These are phyloP conservation scores for Meyerozyma smithsonii DNA, from an alignment of 1,139 yeast genomes.

Conservation along the genomic window DNA sequence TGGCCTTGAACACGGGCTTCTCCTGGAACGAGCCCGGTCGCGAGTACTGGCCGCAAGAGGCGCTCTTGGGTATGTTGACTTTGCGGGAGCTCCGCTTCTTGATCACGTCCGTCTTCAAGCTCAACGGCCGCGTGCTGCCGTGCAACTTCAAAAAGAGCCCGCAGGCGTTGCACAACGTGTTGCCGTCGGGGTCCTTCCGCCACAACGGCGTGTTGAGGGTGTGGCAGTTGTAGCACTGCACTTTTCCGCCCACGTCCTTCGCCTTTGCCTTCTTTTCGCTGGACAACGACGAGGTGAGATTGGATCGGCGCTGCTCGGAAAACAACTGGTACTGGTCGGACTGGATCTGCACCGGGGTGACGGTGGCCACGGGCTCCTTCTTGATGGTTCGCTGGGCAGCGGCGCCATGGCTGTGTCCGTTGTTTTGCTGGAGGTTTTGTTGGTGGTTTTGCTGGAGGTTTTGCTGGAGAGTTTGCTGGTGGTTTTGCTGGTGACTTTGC, in stretches of 20 bases:
- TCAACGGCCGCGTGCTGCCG: slow-evolving; percentile 54
- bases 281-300: slow-evolving; percentile 28
- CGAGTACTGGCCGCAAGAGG: slow-evolving; percentile 7
- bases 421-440: no score
- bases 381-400: slow-evolving; percentile 1
- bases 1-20: background rate
- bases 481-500: background rate
- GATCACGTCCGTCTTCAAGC: slow-evolving; percentile 54
- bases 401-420: no score
- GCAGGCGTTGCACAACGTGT: slow-evolving; percentile 58
- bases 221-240: slow-evolving; percentile 48
- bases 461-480: no score
- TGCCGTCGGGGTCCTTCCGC: slow-evolving; percentile 54
- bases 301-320: no score
- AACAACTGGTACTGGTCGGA: slow-evolving; percentile 3
- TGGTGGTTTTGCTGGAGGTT: no score
- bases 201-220: slow-evolving; percentile 56
- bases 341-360: slow-evolving; percentile 2
- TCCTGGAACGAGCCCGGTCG: slow-evolving; percentile 5
- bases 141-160: slow-evolving; percentile 54
- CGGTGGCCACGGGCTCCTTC: slow-evolving; percentile 3
- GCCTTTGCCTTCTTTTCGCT: slow-evolving; percentile 13
- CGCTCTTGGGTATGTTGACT: slow-evolving; percentile 6
- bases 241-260: slow-evolving; percentile 9
- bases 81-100: slow-evolving; percentile 48